These are phyloP conservation scores for Leavenworthia alabamica DNA, from an alignment of 345 rosid species.

Conservation along the genomic window DNA sequence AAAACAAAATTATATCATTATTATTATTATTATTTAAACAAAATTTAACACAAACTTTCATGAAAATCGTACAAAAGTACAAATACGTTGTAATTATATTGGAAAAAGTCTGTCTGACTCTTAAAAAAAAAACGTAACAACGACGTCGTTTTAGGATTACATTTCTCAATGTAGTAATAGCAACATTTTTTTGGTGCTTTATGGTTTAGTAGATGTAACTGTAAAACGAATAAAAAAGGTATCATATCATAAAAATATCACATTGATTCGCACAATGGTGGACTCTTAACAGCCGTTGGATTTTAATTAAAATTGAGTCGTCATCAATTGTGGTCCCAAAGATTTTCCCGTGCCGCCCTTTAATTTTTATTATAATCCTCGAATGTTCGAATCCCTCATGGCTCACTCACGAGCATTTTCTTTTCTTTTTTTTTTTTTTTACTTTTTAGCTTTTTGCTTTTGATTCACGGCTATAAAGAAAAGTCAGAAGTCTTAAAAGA, in stretches of 20 bases:
- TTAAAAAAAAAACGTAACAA: background rate
- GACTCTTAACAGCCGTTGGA: constrained; percentile 21
- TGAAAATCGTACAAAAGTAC: constrained; percentile 29
- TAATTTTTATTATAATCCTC: constrained; percentile 12
- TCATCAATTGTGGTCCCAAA: constrained; percentile 27
- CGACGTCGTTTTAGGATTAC: constrained; percentile 24
- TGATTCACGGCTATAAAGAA: constrained; percentile 11
- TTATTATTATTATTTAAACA: background rate
- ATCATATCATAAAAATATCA: constrained; percentile 25
- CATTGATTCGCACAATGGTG: constrained; percentile 29
- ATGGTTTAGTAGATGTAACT: constrained; percentile 23
- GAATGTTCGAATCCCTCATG: constrained; percentile 27
- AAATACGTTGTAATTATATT: background rate
- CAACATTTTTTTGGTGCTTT: constrained; percentile 11
- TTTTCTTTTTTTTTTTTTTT: background rate
- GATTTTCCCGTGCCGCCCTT: constrained; percentile 15
- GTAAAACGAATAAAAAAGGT: constrained; percentile 26
- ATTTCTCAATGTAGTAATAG: constrained; percentile 24
- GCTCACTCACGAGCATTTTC: constrained; percentile 23
- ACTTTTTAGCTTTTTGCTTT: constrained; percentile 1
- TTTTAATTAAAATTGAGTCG: constrained; percentile 5
- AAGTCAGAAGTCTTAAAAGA: constrained; percentile 1
- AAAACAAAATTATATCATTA: background rate
- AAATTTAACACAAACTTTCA: constrained; percentile 18
- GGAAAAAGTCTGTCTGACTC: constrained; percentile 6